phyloP scores from a whole-genome alignment of 345 rosid genomes.

The Draba incana region DNA sequence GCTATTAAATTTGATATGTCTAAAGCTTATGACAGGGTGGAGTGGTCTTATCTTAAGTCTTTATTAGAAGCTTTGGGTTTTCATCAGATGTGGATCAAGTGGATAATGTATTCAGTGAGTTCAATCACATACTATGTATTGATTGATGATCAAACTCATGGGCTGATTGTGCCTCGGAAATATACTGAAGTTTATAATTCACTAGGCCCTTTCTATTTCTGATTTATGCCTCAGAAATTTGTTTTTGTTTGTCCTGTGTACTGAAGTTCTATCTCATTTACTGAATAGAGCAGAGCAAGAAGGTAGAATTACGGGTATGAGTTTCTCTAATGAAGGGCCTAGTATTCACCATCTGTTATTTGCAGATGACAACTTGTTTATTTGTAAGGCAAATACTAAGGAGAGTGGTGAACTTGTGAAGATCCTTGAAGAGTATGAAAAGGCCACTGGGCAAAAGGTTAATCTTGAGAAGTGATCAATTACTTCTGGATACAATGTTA shows the following conservation, averaged over 20 bases:
- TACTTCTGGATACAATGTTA: too few species aligned
- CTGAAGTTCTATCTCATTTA: neutral
- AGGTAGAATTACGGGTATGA: fast-evolving
- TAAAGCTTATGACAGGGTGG: neutral
- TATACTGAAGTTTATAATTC: too few species aligned
- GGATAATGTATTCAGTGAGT: neutral
- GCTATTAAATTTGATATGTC: neutral
- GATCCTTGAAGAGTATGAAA: too few species aligned
- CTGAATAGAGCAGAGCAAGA: fast-evolving
- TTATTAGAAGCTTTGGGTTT: neutral
- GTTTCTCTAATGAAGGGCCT: neutral
- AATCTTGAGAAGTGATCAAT: too few species aligned
- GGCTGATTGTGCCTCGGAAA: fast-evolving
- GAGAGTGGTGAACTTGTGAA: too few species aligned
- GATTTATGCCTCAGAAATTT: too few species aligned
- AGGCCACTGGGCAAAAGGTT: too few species aligned
- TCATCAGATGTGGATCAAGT: fast-evolving
- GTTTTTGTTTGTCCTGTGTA: neutral
- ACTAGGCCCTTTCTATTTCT: too few species aligned
- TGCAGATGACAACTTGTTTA: neutral
- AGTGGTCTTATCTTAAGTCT: neutral
- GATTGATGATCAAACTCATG: neutral
- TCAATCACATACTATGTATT: neutral
- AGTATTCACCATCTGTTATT: neutral
- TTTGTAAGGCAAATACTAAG: neutral